Evolutionary conservation across 352 stramenopile species (phyloP), one percentile per base, ranked within the genome.

Genomic region (Pythium rhizo-oryzae): DNA sequence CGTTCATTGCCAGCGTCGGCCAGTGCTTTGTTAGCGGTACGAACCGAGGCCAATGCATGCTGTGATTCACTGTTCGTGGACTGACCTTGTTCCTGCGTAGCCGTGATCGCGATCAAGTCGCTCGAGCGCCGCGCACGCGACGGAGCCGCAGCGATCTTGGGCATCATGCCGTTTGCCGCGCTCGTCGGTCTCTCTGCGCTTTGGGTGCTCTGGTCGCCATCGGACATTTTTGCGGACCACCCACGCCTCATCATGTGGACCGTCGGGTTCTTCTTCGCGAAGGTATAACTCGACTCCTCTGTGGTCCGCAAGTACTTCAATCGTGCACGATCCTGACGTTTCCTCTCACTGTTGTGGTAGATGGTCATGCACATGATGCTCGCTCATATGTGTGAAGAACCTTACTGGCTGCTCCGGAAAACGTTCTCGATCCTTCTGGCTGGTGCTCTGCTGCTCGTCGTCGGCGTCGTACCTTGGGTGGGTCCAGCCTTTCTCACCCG

Each of bases 331-430:
- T 53, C 13, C 52, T 68, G n/a, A 54, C 41, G 8, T 71, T 13
- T 9, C 30, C 4, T 59, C 25, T 59, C 0, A 30, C 24, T n/a
- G 6, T 33, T 33, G 3, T 33, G 28, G 28, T 59, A 95, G 87
- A 95, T 95, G 85, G 85, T 91, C 59, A 95, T 95, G 87, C 87
- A 93, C 72, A 93, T 95, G 81, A 95, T 95, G 87, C 81, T 95
- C 13, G 84, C 87, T 12, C 87, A 95, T 71, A 93, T 95, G 83
- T 91, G 82, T 44, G 85, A 93, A 63, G 87, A 95, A 57, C 87
- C 87, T 23, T 95, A 90, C 67, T 92, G 87, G 85, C 67, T 95
- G 57, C 67, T 95, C 46, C 84, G 87, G 66, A 95, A 95, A 79
- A 94, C 87, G 12, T 93, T 93, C 43, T 58, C 81, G 24, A 78